Base-by-base conservation (phyloP, 2,329 filamentous ascomycete genomes). In the Stemphylium lycopersici region DNA sequence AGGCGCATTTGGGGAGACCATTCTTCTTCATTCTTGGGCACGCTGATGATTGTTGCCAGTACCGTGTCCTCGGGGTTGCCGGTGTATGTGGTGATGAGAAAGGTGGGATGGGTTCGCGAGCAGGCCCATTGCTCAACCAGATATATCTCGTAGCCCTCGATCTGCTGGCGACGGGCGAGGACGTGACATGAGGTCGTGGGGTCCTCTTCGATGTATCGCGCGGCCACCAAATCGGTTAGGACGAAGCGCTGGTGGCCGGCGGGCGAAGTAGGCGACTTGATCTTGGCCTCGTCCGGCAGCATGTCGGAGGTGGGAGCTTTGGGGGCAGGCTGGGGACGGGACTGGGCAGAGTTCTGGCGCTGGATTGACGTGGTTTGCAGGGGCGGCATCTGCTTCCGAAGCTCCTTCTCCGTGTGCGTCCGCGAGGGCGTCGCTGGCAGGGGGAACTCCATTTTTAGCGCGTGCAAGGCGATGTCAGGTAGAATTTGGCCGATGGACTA, bases 71-170 rank as follows among this genome's bases (percentile, higher is more conserved):
- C 87, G 31, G 86, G 82, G 66, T 97, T 92, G 49, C 93, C 95
- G 0, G 93, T 98, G 70, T 95, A 97, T 3, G 93, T 96, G 37
- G 90, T 90, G 61, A 98, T 96, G 44, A 96, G 85, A 60, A 96
- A 90, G 13, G 93, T 97, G 0, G 93, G 93, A 58, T 96, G 91
- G 52, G 87, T 84, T 47, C 95, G 87, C 11, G 93, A 97, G 76
- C 93, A 97, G 5, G 91, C 91, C 95, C 95, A 99, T 81, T 99
- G 95, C 75, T 98, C 95, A 61, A 98, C 91, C 13, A 98, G 79
- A 75, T 98, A 98, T 58, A 93, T 82, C 74, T 98, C 93, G 76
- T 97, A 98, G 62, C 93, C 93, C 56, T 84, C 79, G 5, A 99
- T 82, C 44, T 84, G 80, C 44, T 83, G 82, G 50, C 86, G 85